Evolutionary conservation across 75 land plant genomes (phyloP), one percentile per base, ranked within the genome.

Genomic region (Pseudotsuga menziesii): DNA sequence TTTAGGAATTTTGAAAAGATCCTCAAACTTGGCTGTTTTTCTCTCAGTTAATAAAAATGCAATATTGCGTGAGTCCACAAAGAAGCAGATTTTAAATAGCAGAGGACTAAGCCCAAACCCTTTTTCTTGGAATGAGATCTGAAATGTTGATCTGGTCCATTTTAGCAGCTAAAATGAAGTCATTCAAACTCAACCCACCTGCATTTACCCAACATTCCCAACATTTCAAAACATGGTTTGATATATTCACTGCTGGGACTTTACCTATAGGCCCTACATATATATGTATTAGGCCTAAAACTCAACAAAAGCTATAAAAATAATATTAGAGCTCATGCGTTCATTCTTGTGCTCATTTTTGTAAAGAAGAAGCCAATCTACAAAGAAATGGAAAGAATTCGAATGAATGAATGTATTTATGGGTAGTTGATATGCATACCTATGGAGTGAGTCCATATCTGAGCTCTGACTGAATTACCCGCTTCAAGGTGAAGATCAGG

Each of bases 151-250:
- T 76, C 77, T 80, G 69, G 74, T 95, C 98, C 64, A 95, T 93
- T 77, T 89, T 95, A 16, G 98, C 92, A 55, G 98, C 98, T 17
- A 93, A 73, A 44, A 93, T 93, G 85, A 87, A 95, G 75, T 95
- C 96, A 82, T 95, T 95, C 81, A 86, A 82, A 61, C 92, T 89
- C 78, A 95, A 78, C 5, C 98, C 98, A 61, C 96, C 98, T 95
- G 92, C 91, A 84, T 48, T 48, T 48, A 48, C 11, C 11, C 54
- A 48, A 48, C 54, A 48, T 48, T 48, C 11, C 11, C 54, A 48
- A 48, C 54, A 48, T 48, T 48, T 48, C 11, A 9, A 48, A 48
- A 48, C 54, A 48, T 9, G 54, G 54, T 48, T 48, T 62, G 26
- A 62, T 2, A 62, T 22, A 62, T 26, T 62, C 66, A 62, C 23